phyloP scores from a whole-genome alignment of 352 stramenopile genomes.

The Pythium folliculosum region DNA sequence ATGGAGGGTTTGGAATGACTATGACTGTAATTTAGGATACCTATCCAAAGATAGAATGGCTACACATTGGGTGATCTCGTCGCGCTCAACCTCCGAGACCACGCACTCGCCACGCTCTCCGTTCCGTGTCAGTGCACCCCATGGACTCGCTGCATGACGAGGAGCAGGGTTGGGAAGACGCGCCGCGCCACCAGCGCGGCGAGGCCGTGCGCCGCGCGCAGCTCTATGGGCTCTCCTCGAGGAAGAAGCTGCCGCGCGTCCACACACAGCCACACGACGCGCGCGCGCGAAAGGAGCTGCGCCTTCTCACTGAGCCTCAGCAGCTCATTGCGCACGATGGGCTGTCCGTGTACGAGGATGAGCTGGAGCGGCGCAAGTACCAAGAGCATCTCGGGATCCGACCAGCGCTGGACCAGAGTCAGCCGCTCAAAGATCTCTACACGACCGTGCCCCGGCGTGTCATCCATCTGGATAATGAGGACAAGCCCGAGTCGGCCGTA shows the following conservation, averaged over 20 bases:
- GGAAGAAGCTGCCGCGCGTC: constrained; percentile 40
- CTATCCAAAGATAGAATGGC: constrained; percentile 23
- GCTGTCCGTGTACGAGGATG: constrained; percentile 37
- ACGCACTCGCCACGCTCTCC: too few relatives aligned
- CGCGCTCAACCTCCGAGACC: background rate
- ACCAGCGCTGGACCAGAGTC: constrained; percentile 51
- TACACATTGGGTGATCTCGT: constrained; percentile 1
- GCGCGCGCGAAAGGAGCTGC: constrained; percentile 47
- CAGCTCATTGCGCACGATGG: constrained; percentile 18
- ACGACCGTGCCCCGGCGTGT: constrained; percentile 50
- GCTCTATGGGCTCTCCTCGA: constrained; percentile 44
- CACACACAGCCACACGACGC: constrained; percentile 36
- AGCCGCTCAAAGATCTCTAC: constrained; percentile 44
- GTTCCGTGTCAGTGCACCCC: too few relatives aligned
- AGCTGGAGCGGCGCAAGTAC: constrained; percentile 57
- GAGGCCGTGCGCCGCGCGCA: constrained; percentile 40
- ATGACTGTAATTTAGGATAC: constrained; percentile 6
- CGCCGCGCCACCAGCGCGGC: background rate
- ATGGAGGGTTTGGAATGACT: background rate
- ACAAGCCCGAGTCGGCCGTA: constrained; percentile 22
- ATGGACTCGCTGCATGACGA: constrained; percentile 13
- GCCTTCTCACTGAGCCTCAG: constrained; percentile 32
- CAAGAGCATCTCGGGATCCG: constrained; percentile 44
- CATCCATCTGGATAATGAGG: constrained; percentile 2
- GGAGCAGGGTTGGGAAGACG: constrained; percentile 9